phyloP scores from a whole-genome alignment of 768 basidiomycete species.

The Psilocybe azurescens region DNA sequence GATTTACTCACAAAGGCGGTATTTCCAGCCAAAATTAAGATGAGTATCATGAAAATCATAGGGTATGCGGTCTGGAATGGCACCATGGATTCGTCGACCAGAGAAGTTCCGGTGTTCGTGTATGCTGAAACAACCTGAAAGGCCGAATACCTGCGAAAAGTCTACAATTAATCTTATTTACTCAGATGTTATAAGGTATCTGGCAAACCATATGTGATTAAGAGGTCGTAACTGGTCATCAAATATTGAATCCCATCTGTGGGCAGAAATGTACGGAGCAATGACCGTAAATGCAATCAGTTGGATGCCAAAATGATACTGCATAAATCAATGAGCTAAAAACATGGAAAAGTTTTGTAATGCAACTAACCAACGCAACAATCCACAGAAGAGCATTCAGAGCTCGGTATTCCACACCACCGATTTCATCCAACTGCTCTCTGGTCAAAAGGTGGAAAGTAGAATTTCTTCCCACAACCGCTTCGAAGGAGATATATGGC shows the following conservation, averaged over 20 bases:
- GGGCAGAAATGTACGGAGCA: constrained; percentile 76
- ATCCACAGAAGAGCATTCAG: constrained; percentile 84
- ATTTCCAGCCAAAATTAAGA: constrained; percentile 90
- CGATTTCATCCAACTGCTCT: constrained; percentile 90
- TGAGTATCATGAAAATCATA: constrained; percentile 73
- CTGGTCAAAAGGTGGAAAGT: constrained; percentile 69
- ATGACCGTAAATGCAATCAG: constrained; percentile 73
- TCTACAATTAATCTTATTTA: not conserved
- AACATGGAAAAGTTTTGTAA: not conserved
- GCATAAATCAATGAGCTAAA: not conserved
- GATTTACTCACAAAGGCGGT: constrained; percentile 82
- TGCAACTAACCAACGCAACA: constrained; percentile 64
- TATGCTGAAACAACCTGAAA: constrained; percentile 90
- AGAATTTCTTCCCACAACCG: constrained; percentile 84
- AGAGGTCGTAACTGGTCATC: constrained; percentile 57
- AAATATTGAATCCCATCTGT: constrained; percentile 66
- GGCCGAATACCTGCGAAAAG: constrained; percentile 68
- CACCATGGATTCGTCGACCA: constrained; percentile 90
- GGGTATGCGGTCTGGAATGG: constrained; percentile 89
- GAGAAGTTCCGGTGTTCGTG: constrained; percentile 87
- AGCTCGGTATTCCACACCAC: constrained; percentile 92
- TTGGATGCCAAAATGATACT: constrained; percentile 85
- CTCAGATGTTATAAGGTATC: not conserved
- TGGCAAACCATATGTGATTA: constrained; percentile 65
- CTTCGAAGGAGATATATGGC: constrained; percentile 86